Evolutionary conservation across 805 yeast species (phyloP).

Genomic region (Lachancea fermentati): DNA sequence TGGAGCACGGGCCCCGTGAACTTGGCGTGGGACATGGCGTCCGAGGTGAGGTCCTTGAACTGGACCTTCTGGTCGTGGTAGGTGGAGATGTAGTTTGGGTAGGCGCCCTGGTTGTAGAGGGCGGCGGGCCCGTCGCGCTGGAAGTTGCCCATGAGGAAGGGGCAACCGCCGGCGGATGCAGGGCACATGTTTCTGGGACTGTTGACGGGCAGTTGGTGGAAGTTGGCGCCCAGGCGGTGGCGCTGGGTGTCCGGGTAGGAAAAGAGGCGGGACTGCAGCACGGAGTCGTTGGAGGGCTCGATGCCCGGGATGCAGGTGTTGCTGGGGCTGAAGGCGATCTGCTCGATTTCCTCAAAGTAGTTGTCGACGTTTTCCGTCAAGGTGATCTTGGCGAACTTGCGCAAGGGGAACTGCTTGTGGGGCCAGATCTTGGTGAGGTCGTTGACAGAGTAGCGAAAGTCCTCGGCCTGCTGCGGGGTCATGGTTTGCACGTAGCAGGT

Average conservation of each 20-base stretch:
- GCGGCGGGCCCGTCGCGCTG: constrained; percentile 61
- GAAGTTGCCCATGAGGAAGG: constrained; percentile 37
- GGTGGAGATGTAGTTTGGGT: constrained; percentile 48
- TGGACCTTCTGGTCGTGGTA: constrained; percentile 22
- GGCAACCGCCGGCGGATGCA: constrained; percentile 16
- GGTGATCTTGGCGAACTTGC: constrained; percentile 62
- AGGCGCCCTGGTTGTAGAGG: constrained; percentile 42
- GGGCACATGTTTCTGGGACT: constrained; percentile 30
- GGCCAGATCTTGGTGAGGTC: constrained; percentile 92
- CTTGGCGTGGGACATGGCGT: constrained; percentile 20
- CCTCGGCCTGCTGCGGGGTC: constrained; percentile 74
- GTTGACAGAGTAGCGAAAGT: constrained; percentile 71
- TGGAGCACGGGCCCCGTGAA: constrained; percentile 33
- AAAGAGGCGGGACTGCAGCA: constrained; percentile 68
- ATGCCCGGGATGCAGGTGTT: constrained; percentile 65
- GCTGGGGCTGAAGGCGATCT: constrained; percentile 64
- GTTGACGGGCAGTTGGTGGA: constrained; percentile 62
- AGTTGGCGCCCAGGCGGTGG: constrained; percentile 67
- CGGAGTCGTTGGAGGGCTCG: constrained; percentile 75
- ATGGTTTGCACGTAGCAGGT: constrained; percentile 53
- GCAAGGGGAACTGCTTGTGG: constrained; percentile 73
- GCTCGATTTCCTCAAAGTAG: constrained; percentile 45
- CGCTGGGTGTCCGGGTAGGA: constrained; percentile 75
- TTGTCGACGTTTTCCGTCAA: constrained; percentile 52
- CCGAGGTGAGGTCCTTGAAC: constrained; percentile 14